A percentile compares a stretch with the other conserved stretches of the same genome.
phyloP scores from a whole-genome alignment of 2,329 filamentous ascomycete genomes.

The Clonostachys sp. region DNA sequence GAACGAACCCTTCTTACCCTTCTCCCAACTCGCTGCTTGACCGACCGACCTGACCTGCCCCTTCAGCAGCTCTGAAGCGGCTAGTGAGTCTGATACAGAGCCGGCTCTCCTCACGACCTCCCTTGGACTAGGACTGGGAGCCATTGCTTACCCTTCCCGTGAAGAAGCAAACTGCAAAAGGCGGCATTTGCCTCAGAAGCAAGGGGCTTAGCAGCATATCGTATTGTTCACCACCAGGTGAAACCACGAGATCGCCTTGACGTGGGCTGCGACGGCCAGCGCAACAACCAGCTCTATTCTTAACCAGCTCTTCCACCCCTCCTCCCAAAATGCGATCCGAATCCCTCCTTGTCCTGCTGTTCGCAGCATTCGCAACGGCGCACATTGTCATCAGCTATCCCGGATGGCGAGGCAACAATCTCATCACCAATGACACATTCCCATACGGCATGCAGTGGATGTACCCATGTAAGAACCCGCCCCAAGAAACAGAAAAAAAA shows the following conservation, averaged over 20 bases:
- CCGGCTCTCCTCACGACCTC: too few species aligned
- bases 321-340: conserved; percentile 39
- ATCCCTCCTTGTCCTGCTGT: conserved; percentile 31
- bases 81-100: too few species aligned
- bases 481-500: background rate
- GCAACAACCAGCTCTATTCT: background rate
- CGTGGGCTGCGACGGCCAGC: background rate
- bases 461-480: conserved; percentile 73
- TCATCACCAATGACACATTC: conserved; percentile 71
- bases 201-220: background rate
- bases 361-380: conserved; percentile 50
- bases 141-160: too few species aligned
- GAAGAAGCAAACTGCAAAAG: too few species aligned
- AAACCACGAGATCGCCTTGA: background rate
- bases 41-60: too few species aligned
- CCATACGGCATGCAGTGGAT: conserved; percentile 94
- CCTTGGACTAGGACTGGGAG: too few species aligned
- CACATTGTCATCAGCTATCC: conserved; percentile 85
- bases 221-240: background rate
- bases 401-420: conserved; percentile 81
- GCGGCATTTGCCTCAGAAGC: too few species aligned
- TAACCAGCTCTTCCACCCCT: conserved; percentile 1
- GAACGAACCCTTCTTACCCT: background rate
- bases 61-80: too few species aligned
- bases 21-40: background rate